Percentiles rank a stretch among this genome's conserved stretches.
Conservation (phyloP, 2,329 filamentous ascomycete species). For the Botryotinia convoluta region DNA sequence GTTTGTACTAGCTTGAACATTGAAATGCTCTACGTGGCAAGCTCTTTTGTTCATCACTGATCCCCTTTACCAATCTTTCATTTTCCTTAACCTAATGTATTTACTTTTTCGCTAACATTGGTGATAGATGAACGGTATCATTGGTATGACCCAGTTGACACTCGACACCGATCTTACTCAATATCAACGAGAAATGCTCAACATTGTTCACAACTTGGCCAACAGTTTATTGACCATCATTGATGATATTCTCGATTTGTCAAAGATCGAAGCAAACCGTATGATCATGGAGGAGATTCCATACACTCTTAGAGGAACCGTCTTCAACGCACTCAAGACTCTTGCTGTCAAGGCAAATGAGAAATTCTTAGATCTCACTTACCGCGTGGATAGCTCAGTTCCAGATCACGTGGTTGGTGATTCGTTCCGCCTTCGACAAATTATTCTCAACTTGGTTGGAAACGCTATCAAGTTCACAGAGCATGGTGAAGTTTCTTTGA, state of each 20-base stretch:
- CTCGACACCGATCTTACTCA: constrained; percentile 92
- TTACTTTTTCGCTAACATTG: neutral
- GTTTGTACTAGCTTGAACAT: neutral
- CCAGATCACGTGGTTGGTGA: constrained; percentile 95
- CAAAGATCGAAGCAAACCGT: constrained; percentile 87
- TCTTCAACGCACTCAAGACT: constrained; percentile 96
- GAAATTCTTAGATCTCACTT: constrained; percentile 87
- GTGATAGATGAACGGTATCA: constrained; percentile 29
- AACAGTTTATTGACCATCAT: constrained; percentile 97
- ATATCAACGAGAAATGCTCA: constrained; percentile 96
- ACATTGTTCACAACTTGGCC: constrained; percentile 94
- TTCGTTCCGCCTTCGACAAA: constrained; percentile 92
- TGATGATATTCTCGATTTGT: constrained; percentile 74
- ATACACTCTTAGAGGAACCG: constrained; percentile 88
- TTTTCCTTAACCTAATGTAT: neutral
- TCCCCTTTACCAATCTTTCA: neutral
- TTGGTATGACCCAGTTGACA: constrained; percentile 82
- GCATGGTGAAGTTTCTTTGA: constrained; percentile 90
- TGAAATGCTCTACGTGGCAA: neutral
- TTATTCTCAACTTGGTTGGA: constrained; percentile 94
- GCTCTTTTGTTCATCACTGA: neutral
- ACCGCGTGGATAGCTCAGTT: constrained; percentile 88
- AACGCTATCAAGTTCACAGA: constrained; percentile 99
- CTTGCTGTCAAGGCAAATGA: constrained; percentile 97
- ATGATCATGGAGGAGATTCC: constrained; percentile 99